Evolutionary conservation across 345 rosid genomes (phyloP).

Genomic region (Nephelium lappaceum): DNA sequence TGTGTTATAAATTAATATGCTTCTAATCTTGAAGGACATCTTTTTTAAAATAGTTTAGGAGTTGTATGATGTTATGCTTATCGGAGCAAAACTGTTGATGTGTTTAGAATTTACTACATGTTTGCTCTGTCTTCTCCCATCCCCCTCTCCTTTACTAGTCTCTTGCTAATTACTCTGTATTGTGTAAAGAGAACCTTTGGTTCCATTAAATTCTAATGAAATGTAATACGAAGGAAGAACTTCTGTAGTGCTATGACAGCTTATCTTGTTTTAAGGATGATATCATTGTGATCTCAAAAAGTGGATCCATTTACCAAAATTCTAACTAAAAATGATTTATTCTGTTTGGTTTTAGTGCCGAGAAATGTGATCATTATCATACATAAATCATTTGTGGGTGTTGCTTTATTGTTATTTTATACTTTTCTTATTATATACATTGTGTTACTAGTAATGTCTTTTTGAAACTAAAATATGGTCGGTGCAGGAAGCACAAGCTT

Average conservation of each 20-base stretch:
- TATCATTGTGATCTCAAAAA: not conserved
- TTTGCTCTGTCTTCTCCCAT: not conserved
- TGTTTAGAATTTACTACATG: not conserved
- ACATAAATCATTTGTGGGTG: not conserved
- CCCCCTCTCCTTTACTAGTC: not conserved
- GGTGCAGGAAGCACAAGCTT: slow-evolving; percentile 80
- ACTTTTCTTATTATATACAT: too few species aligned
- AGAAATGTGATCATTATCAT: not conserved
- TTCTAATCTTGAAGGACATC: not conserved
- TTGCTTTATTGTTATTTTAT: not conserved
- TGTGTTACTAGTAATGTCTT: not conserved
- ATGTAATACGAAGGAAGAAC: not conserved
- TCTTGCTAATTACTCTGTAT: not conserved
- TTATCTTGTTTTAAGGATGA: not conserved
- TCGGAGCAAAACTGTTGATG: not conserved
- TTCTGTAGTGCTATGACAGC: not conserved
- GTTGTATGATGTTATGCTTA: not conserved
- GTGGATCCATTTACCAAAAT: not conserved
- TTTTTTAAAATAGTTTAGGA: not conserved
- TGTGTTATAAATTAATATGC: not conserved
- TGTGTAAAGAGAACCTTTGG: not conserved
- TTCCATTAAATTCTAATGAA: not conserved
- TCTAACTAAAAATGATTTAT: not conserved
- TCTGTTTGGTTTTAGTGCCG: not conserved
- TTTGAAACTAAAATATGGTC: not conserved